Evolutionary conservation across 1,139 yeast genomes (phyloP).

Genomic region (Kluyveromyces sp.): DNA sequence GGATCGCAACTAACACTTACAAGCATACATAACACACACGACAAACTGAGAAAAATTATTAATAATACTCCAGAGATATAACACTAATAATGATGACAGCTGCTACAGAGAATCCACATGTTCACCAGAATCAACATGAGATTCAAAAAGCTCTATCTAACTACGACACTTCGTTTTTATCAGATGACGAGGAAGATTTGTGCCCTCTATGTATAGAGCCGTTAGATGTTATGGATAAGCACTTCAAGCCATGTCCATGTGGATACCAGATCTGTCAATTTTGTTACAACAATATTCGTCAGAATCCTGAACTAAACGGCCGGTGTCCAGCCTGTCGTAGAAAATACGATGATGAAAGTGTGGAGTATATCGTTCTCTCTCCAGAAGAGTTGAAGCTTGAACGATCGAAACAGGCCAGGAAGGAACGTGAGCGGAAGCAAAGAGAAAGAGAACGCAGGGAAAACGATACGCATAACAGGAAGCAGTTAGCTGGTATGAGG

Average conservation of each 20-base stretch:
- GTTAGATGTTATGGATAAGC: slow-evolving; percentile 91
- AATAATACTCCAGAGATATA: too few species aligned
- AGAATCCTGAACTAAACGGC: slow-evolving; percentile 90
- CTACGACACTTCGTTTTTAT: slow-evolving; percentile 27
- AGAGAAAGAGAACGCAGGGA: slow-evolving; percentile 90
- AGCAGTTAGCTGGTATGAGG: slow-evolving; percentile 93
- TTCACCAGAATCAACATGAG: slow-evolving; percentile 23
- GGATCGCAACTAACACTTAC: too few species aligned
- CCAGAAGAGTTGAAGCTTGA: slow-evolving; percentile 79
- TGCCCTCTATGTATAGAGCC: slow-evolving; percentile 95
- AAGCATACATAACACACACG: too few species aligned
- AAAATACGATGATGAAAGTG: slow-evolving; percentile 85
- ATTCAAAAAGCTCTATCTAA: slow-evolving; percentile 25
- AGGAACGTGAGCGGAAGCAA: slow-evolving; percentile 80
- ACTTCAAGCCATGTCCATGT: slow-evolving; percentile 98
- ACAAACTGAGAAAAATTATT: too few species aligned
- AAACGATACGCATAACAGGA: slow-evolving; percentile 78
- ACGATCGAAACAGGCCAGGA: slow-evolving; percentile 70
- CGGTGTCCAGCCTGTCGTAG: slow-evolving; percentile 98
- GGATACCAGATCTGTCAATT: slow-evolving; percentile 98
- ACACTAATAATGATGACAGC: neutral
- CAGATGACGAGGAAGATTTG: slow-evolving; percentile 32
- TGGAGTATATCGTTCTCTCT: slow-evolving; percentile 75
- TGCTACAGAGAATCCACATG: slow-evolving; percentile 22
- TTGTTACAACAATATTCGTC: slow-evolving; percentile 93